Base-by-base conservation (phyloP, 2,329 filamentous ascomycete species). In the Colletotrichum filicis region DNA sequence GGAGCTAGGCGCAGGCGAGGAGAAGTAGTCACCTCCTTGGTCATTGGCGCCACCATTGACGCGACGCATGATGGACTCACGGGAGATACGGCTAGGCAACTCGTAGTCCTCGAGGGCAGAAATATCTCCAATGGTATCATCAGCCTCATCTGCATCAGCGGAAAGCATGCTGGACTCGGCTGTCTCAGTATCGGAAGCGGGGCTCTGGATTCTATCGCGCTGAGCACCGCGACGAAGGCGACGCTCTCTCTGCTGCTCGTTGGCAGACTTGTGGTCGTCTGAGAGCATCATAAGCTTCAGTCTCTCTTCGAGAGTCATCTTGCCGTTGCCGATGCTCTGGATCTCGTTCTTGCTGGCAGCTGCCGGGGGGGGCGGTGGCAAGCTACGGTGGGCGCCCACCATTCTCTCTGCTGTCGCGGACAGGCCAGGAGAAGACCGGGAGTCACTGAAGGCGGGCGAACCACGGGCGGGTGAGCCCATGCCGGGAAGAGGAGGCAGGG, bases 51-150 rank as follows among this genome's bases (percentile, higher is more conserved):
- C 88, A 59, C 88, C 94, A 80, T 97, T 94, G 68, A 98, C 92
- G 74, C 96, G 95, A 66, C 94, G 92, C 77, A 98, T 86, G 77
- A 98, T 98, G 0, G 95, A 98, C 80, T 98, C 97, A 49, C 96
- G 91, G 9, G 96, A 98, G 79, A 98, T 97, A 67, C 93, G 93
- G 12, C 93, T 88, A 22, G 92, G 94, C 16, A 93, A 84, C 75
- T 93, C 87, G 77, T 92, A 93, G 71, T 92, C 89, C 74, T 89
- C 86, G 69, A 92, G 82, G 12, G 87, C 83, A 66, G 89, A 88
- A 76, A 92, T 81, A 68, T 93, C 91, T 58, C 89, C 90, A 56
- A 91, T 79, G 2, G 87, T 87, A 67, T 92, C 89, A 24, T 92
- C 90, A 55, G 87, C 89, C 76, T 91, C 90, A 14, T 87, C 84